phyloP scores from a whole-genome alignment of 768 basidiomycete species.

The Hydnum rufescens region DNA sequence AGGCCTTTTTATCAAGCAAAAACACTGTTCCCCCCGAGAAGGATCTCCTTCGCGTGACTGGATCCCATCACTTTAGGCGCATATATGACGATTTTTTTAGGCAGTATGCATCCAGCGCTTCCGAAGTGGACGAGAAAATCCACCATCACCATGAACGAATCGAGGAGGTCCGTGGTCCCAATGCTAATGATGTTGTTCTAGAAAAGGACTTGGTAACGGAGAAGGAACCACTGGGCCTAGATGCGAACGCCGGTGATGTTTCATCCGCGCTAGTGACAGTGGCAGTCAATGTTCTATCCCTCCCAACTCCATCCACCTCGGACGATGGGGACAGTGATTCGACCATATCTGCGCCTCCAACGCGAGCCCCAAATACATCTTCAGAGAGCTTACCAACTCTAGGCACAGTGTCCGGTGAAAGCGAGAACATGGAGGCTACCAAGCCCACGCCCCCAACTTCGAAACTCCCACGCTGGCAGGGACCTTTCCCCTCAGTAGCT shows the following conservation, averaged over 20 bases:
- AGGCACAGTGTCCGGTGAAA: not conserved
- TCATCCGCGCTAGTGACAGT: not conserved
- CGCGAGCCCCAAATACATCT: not conserved
- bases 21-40: constrained; percentile 29
- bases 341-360: constrained; percentile 41
- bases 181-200: constrained; percentile 21
- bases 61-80: constrained; percentile 12
- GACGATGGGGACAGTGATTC: constrained; percentile 61
- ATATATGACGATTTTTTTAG: constrained; percentile 10
- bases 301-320: not conserved
- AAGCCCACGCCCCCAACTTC: constrained; percentile 11
- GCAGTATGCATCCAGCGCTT: constrained; percentile 28
- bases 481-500: constrained; percentile 33
- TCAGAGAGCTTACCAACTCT: not conserved
- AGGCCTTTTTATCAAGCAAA: constrained; percentile 11
- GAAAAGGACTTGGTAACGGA: constrained; percentile 39
- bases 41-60: constrained; percentile 21
- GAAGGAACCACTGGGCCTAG: constrained; percentile 9
- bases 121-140: constrained; percentile 57
- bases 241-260: not conserved
- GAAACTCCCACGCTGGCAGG: constrained; percentile 17
- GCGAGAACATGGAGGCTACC: constrained; percentile 9
- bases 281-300: not conserved
- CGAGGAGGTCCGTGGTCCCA: constrained; percentile 18
- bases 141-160: no score